Evolutionary conservation across 768 basidiomycete species (phyloP).

Genomic region (Astraeus odoratus): DNA sequence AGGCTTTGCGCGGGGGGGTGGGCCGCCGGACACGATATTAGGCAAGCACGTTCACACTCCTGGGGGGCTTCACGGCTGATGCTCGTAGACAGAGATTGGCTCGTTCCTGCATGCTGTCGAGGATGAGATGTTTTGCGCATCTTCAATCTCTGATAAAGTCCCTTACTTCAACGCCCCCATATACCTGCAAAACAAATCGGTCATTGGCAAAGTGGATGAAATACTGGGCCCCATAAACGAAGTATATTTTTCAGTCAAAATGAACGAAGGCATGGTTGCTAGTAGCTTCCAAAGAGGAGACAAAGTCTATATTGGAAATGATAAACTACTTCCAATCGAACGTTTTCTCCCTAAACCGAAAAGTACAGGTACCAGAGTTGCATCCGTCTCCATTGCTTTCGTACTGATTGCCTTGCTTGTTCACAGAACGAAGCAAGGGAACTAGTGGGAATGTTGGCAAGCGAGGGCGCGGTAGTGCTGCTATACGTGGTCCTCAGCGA

Average conservation of each 20-base stretch:
- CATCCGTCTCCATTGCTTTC: conserved; percentile 7
- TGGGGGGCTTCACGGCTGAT: conserved; percentile 6
- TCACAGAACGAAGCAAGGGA: conserved; percentile 42
- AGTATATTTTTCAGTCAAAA: conserved; percentile 96
- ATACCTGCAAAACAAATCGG: conserved; percentile 92
- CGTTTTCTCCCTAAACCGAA: conserved; percentile 97
- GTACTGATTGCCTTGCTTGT: conserved; percentile 30
- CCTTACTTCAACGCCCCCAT: conserved; percentile 99
- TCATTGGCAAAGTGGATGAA: conserved; percentile 97
- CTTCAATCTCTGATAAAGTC: conserved; percentile 80
- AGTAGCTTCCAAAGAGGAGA: conserved; percentile 95
- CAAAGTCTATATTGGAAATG: conserved; percentile 95
- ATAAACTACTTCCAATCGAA: conserved; percentile 94
- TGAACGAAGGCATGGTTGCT: conserved; percentile 93
- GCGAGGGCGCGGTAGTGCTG: conserved; percentile 20
- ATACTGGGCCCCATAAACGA: conserved; percentile 99
- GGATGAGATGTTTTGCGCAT: conserved; percentile 95
- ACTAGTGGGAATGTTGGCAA: conserved; percentile 15
- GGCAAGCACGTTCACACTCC: conserved; percentile 37
- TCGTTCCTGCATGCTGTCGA: conserved; percentile 93
- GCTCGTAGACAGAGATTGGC: conserved; percentile 68
- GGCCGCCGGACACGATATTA: conserved; percentile 75
- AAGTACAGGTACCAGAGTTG: conserved; percentile 48
- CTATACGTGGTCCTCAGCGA: conserved; percentile 29
- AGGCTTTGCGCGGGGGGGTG: conserved; percentile 62